Percentiles rank a stretch among this genome's conserved stretches.
Conservation (phyloP, 2,329 filamentous ascomycete genomes). For the Ceratocystis smalleyi region DNA sequence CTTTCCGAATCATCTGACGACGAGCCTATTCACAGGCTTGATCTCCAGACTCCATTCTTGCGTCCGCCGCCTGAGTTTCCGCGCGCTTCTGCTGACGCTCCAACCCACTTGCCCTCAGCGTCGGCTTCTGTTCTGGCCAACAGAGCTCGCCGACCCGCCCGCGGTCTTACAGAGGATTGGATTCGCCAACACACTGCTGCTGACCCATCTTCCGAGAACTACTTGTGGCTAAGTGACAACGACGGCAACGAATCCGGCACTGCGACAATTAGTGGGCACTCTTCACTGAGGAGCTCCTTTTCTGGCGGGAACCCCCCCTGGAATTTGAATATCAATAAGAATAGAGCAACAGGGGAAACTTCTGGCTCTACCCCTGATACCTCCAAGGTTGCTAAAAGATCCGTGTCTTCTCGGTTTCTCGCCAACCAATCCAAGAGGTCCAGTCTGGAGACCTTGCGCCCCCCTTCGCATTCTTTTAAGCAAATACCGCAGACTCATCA, state of each 20-base stretch:
- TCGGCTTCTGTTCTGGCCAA: conserved; percentile 47
- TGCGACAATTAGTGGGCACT: conserved; percentile 53
- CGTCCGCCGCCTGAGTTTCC: conserved; percentile 37
- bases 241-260: conserved; percentile 25
- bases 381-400: conserved; percentile 27
- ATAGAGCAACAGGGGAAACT: conserved; percentile 19
- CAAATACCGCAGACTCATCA: neutral
- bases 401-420: conserved; percentile 12
- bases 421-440: conserved; percentile 30
- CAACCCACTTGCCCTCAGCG: conserved; percentile 22
- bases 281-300: conserved; percentile 54
- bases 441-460: conserved; percentile 38
- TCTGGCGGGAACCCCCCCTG: conserved; percentile 38
- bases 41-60: conserved; percentile 46
- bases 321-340: conserved; percentile 23
- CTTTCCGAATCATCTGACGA: conserved; percentile 33
- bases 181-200: conserved; percentile 70
- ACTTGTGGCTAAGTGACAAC: conserved; percentile 70
- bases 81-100: conserved; percentile 15
- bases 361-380: conserved; percentile 25
- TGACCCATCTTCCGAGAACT: conserved; percentile 51
- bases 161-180: conserved; percentile 67
- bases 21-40: conserved; percentile 44
- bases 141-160: conserved; percentile 41
- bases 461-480: neutral